A percentile compares a stretch with the other conserved stretches of the same genome.
phyloP scores from a whole-genome alignment of 179 eudicot genomes.

The Monotropa hypopitys region DNA sequence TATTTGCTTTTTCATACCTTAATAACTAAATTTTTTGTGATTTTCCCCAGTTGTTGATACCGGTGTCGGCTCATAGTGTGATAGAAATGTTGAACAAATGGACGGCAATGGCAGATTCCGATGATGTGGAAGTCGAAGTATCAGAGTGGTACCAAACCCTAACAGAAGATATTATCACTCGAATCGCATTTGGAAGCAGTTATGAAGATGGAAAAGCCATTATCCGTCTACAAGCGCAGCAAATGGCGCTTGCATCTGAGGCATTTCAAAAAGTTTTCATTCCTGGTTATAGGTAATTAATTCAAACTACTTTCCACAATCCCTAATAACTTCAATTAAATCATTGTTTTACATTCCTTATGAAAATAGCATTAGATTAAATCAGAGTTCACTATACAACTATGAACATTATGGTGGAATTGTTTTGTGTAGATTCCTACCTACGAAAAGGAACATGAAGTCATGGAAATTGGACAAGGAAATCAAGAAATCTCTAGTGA shows the following conservation, averaged over 20 bases:
- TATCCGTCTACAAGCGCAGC: conserved; percentile 50
- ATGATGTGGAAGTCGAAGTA: conserved; percentile 55
- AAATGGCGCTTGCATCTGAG: conserved; percentile 49
- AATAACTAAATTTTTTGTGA: neutral
- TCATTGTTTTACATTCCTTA: too few species aligned
- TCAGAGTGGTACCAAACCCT: conserved; percentile 44
- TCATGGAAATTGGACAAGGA: conserved; percentile 71
- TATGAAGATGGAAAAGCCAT: conserved; percentile 60
- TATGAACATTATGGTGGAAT: too few species aligned
- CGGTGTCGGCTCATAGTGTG: conserved; percentile 38
- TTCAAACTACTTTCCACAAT: too few species aligned
- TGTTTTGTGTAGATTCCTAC: conserved; percentile 36
- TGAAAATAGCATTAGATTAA: too few species aligned
- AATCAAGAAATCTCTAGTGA: conserved; percentile 47
- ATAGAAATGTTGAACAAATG: conserved; percentile 51
- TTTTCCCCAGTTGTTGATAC: conserved; percentile 46
- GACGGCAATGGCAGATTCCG: conserved; percentile 27
- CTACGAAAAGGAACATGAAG: conserved; percentile 51
- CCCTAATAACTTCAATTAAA: too few species aligned
- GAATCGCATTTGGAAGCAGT: conserved; percentile 55
- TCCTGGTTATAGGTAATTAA: conserved; percentile 49
- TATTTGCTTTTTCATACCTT: neutral
- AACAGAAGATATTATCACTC: conserved; percentile 49
- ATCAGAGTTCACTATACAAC: too few species aligned
- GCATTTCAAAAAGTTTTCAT: conserved; percentile 61